Evolutionary conservation across 495 filamentous ascomycete species (phyloP), one percentile per base, ranked within the genome.

Genomic region (Bombardia bombarda): DNA sequence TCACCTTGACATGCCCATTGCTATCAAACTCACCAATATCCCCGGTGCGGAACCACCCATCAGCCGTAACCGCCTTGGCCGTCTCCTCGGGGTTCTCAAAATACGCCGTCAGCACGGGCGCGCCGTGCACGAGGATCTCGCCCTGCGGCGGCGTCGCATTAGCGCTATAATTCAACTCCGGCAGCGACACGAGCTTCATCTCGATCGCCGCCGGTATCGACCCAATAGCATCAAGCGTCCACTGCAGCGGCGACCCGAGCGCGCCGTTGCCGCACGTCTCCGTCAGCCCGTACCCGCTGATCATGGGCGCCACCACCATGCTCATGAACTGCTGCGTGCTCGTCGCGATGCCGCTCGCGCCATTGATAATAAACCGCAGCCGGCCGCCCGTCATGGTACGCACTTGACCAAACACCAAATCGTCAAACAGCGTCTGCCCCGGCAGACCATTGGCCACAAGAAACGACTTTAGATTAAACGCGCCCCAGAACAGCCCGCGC

Each of bases 41-140:
- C 8, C 90, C 90, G 0, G 90, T 94, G 32, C 79, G 77, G 74
- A 95, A 94, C 90, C 90, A 96, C 34, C 90, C 90, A 46, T 95
- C 90, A 28, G 78, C 62, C 1, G 86, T 83, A 26, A 94, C 69
- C 7, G 82, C 83, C 62, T 86, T 86, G 37, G 71, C 68, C 5
- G 90, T 95, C 60, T 93, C 86, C 23, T 84, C 86, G 3, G 80
- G 74, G 60, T 90, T 85, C 54, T 83, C 80, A 68, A 79, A 89
- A 59, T 96, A 96, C 47, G 79, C 80, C 17, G 62, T 68, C 57
- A 90, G 82, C 14, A 87, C 70, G 28, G 75, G 78, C 25, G 67
- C 56, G 13, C 88, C 86, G 22, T 87, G 78, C 42, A 95, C 63
- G 3, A 92, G 70, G 35, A 96, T 76, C 65, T 96, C 90, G 40